phyloP scores from a whole-genome alignment of 805 yeast genomes.

The Yamadazyma paraphyllophila region DNA sequence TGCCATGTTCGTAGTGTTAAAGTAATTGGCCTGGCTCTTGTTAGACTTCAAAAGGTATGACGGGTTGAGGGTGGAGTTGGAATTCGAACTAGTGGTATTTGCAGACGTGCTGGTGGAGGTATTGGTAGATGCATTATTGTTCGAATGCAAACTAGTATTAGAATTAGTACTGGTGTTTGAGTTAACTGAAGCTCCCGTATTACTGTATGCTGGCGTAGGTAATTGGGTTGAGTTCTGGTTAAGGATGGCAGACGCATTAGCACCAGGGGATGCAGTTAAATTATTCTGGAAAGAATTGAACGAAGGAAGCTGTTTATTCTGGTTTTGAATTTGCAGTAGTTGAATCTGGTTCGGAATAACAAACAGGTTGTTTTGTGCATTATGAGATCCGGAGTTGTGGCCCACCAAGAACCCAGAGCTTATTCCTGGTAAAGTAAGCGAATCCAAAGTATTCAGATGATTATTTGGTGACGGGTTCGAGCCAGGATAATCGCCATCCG shows the following conservation, averaged over 20 bases:
- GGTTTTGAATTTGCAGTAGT: constrained; percentile 24
- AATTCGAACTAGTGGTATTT: neutral
- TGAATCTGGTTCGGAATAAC: constrained; percentile 20
- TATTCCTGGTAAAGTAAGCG: constrained; percentile 13
- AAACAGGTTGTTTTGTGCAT: constrained; percentile 8
- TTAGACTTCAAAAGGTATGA: constrained; percentile 22
- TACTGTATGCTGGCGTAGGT: neutral
- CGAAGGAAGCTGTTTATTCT: constrained; percentile 33
- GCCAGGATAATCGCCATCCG: constrained; percentile 19
- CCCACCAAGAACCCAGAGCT: constrained; percentile 7
- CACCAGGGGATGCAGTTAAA: constrained; percentile 27
- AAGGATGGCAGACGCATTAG: constrained; percentile 2
- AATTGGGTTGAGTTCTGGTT: neutral
- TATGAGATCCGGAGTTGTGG: neutral
- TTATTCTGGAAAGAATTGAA: constrained; percentile 35
- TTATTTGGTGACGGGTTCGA: constrained; percentile 6
- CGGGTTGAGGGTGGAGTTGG: constrained; percentile 25
- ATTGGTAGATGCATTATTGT: neutral
- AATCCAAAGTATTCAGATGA: constrained; percentile 7
- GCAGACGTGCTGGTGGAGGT: neutral
- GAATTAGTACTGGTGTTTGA: constrained; percentile 4
- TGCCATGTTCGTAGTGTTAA: neutral
- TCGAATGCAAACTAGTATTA: constrained; percentile 1
- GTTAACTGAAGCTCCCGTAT: neutral
- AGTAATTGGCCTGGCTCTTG: neutral